These are phyloP conservation scores for Pseudopithomyces chartarum DNA, from an alignment of 2,329 filamentous ascomycete species.

Conservation along the genomic window DNA sequence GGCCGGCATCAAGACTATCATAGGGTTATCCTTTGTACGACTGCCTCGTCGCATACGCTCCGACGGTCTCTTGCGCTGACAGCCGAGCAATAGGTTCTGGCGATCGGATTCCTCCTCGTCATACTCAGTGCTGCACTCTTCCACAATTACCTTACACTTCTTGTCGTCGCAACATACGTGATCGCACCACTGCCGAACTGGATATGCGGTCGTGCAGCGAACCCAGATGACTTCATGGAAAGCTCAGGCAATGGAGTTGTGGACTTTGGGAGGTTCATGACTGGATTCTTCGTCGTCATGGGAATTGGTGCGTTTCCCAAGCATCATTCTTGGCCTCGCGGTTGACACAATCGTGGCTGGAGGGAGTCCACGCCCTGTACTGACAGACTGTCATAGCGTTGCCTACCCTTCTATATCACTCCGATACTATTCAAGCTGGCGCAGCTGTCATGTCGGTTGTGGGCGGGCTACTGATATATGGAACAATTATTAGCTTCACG, in stretches of 20 bases:
- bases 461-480: slow-evolving; percentile 92
- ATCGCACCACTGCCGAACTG: slow-evolving; percentile 95
- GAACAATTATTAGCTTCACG: slow-evolving; percentile 95
- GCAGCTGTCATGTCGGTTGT: slow-evolving; percentile 96
- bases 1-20: slow-evolving; percentile 98
- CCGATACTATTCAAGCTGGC: slow-evolving; percentile 76
- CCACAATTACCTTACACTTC: slow-evolving; percentile 90
- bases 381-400: slow-evolving; percentile 64
- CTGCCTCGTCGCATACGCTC: slow-evolving; percentile 12
- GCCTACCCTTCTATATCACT: slow-evolving; percentile 85
- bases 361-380: background rate
- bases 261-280: slow-evolving; percentile 91
- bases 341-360: no score
- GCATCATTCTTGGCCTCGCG: background rate
- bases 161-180: slow-evolving; percentile 95
- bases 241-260: slow-evolving; percentile 80
- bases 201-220: slow-evolving; percentile 86
- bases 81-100: slow-evolving; percentile 71
- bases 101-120: slow-evolving; percentile 97
- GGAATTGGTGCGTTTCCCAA: slow-evolving; percentile 76
- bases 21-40: slow-evolving; percentile 92
- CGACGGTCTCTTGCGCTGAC: slow-evolving; percentile 2
- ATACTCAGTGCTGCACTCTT: slow-evolving; percentile 97
- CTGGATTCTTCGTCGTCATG: slow-evolving; percentile 96
- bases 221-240: slow-evolving; percentile 95